These are phyloP conservation scores for Candida palmyrensis DNA, from an alignment of 805 yeast genomes.

Conservation along the genomic window DNA sequence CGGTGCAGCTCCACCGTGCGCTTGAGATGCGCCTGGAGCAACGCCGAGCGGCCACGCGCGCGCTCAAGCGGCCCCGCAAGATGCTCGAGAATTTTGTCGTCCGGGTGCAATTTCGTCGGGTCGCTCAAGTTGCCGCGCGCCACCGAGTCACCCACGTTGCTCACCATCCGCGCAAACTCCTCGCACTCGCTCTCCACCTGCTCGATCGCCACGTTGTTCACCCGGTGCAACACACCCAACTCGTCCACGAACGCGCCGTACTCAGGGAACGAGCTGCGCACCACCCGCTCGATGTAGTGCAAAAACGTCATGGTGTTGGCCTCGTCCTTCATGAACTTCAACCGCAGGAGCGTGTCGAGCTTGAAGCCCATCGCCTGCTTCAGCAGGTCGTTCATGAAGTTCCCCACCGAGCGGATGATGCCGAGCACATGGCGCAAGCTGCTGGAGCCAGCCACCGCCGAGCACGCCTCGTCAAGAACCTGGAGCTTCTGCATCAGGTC, in stretches of 20 bases:
- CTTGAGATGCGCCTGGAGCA: slow-evolving; percentile 59
- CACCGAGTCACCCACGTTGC: slow-evolving; percentile 68
- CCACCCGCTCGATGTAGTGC: slow-evolving; percentile 85
- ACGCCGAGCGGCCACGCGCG: slow-evolving; percentile 66
- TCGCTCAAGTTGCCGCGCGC: slow-evolving; percentile 84
- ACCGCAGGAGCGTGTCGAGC: slow-evolving; percentile 80
- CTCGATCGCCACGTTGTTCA: slow-evolving; percentile 75
- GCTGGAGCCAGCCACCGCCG: slow-evolving; percentile 58
- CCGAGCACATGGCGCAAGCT: slow-evolving; percentile 71
- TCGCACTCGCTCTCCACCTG: slow-evolving; percentile 71
- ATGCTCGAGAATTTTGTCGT: slow-evolving; percentile 61
- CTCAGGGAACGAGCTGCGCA: slow-evolving; percentile 82
- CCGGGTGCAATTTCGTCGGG: slow-evolving; percentile 72
- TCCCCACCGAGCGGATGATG: slow-evolving; percentile 86
- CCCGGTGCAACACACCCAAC: slow-evolving; percentile 49
- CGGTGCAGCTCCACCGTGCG: slow-evolving; percentile 62
- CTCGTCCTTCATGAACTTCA: slow-evolving; percentile 87
- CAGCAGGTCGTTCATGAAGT: slow-evolving; percentile 90
- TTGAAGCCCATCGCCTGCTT: slow-evolving; percentile 94
- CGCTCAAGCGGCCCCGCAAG: slow-evolving; percentile 65
- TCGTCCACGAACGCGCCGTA: slow-evolving; percentile 73
- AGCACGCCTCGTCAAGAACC: slow-evolving; percentile 68
- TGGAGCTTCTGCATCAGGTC: slow-evolving; percentile 66
- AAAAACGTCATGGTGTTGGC: slow-evolving; percentile 82
- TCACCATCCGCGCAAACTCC: slow-evolving; percentile 54